Evolutionary conservation across 176 grass and related monocot species (phyloP).

Genomic region (Aegilops umbellulata): DNA sequence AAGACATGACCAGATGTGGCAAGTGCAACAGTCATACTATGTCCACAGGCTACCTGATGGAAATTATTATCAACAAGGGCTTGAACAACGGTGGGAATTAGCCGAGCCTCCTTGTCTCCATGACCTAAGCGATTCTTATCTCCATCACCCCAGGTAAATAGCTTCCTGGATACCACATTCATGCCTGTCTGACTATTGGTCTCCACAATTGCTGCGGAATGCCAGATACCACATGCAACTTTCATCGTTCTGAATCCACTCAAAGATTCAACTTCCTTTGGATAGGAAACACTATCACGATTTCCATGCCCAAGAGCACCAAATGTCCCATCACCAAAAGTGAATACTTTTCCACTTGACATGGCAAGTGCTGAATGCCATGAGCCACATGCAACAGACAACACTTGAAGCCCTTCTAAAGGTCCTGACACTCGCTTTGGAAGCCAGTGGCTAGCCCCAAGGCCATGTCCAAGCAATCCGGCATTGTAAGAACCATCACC

Average conservation of each 20-base stretch:
- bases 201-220: constrained; percentile 89
- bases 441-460: constrained; percentile 63
- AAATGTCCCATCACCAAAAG: constrained; percentile 90
- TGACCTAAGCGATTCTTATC: constrained; percentile 83
- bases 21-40: constrained; percentile 78
- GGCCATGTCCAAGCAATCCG: constrained; percentile 78
- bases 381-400: constrained; percentile 73
- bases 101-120: constrained; percentile 68
- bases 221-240: constrained; percentile 90
- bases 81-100: constrained; percentile 70
- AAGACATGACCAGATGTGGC: constrained; percentile 87
- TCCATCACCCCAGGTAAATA: constrained; percentile 96
- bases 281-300: constrained; percentile 58
- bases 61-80: constrained; percentile 82
- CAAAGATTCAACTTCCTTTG: constrained; percentile 72
- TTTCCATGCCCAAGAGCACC: constrained; percentile 85
- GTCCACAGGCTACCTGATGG: constrained; percentile 81
- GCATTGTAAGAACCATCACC: constrained; percentile 70
- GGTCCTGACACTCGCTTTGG: constrained; percentile 75
- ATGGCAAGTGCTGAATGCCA: constrained; percentile 88
- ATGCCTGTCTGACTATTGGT: constrained; percentile 35
- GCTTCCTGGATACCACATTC: constrained; percentile 56
- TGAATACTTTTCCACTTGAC: constrained; percentile 70
- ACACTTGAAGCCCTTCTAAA: constrained; percentile 75
- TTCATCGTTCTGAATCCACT: constrained; percentile 55